These are phyloP conservation scores for Streptanthus diversifolius DNA, from an alignment of 345 rosid genomes.

Conservation along the genomic window DNA sequence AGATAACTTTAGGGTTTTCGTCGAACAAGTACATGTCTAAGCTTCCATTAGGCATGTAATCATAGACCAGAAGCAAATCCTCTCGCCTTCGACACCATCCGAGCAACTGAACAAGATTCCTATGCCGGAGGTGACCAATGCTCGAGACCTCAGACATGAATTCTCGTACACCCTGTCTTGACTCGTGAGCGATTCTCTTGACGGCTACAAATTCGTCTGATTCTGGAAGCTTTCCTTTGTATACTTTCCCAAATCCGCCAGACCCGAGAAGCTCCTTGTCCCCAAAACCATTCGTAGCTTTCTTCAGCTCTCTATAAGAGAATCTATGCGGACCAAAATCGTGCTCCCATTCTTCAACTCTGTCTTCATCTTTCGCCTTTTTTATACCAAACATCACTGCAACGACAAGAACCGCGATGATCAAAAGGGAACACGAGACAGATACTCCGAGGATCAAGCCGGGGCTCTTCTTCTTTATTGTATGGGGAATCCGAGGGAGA, in stretches of 20 bases:
- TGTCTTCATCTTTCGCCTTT: slow-evolving; percentile 49
- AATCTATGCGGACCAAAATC: slow-evolving; percentile 83
- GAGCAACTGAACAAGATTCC: slow-evolving; percentile 76
- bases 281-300: slow-evolving; percentile 71
- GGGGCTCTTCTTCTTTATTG: slow-evolving; percentile 24
- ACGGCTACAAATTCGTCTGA: slow-evolving; percentile 62
- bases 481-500: slow-evolving; percentile 57
- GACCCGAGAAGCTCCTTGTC: slow-evolving; percentile 77
- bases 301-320: slow-evolving; percentile 67
- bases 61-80: slow-evolving; percentile 74
- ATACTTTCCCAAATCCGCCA: slow-evolving; percentile 89
- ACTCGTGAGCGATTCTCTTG: slow-evolving; percentile 70
- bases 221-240: slow-evolving; percentile 60
- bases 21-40: slow-evolving; percentile 77
- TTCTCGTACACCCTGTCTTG: slow-evolving; percentile 74
- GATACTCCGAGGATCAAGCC: slow-evolving; percentile 42
- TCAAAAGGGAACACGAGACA: slow-evolving; percentile 34
- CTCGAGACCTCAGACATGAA: slow-evolving; percentile 81
- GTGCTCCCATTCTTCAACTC: slow-evolving; percentile 76
- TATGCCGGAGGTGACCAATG: slow-evolving; percentile 83
- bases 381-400: slow-evolving; percentile 39
- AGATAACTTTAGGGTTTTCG: slow-evolving; percentile 46
- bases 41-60: slow-evolving; percentile 89
- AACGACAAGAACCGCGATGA: slow-evolving; percentile 27
- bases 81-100: slow-evolving; percentile 73